Evolutionary conservation across 2,329 filamentous ascomycete species (phyloP).

Genomic region (Paecilomyces dactylethromorphus): DNA sequence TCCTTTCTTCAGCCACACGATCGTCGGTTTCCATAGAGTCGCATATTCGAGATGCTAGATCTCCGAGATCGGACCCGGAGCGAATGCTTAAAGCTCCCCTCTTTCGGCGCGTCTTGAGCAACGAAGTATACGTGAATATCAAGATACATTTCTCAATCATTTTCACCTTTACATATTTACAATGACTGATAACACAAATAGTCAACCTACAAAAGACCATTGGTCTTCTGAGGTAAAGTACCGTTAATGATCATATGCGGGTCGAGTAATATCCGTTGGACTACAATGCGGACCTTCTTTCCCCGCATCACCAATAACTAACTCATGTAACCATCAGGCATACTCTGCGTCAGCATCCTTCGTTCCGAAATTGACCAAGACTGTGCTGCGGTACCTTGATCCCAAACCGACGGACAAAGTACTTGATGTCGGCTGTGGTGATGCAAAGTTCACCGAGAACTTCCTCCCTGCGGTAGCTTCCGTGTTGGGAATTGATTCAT

Average conservation of each 20-base stretch:
- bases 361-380: slow-evolving; percentile 56
- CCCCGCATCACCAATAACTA: slow-evolving; percentile 4
- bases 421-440: slow-evolving; percentile 60
- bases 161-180: background rate
- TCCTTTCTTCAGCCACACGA: too few species aligned
- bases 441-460: slow-evolving; percentile 54
- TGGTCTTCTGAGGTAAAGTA: slow-evolving; percentile 31
- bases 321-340: slow-evolving; percentile 31
- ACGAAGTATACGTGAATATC: background rate
- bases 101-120: background rate
- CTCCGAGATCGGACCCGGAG: too few species aligned
- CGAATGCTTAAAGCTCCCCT: too few species aligned
- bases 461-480: slow-evolving; percentile 45
- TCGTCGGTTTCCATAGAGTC: too few species aligned
- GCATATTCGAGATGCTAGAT: too few species aligned
- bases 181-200: background rate
- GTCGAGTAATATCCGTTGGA: background rate
- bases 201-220: slow-evolving; percentile 20
- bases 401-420: slow-evolving; percentile 52
- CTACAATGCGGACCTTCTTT: background rate
- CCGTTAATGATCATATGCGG: background rate
- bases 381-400: slow-evolving; percentile 53
- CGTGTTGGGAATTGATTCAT: slow-evolving; percentile 55
- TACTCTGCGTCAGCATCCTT: slow-evolving; percentile 59
- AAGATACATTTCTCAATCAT: background rate